A percentile compares a stretch with the other conserved stretches of the same genome.
Conservation (phyloP, 345 rosid genomes). For the Brassica rapa region DNA sequence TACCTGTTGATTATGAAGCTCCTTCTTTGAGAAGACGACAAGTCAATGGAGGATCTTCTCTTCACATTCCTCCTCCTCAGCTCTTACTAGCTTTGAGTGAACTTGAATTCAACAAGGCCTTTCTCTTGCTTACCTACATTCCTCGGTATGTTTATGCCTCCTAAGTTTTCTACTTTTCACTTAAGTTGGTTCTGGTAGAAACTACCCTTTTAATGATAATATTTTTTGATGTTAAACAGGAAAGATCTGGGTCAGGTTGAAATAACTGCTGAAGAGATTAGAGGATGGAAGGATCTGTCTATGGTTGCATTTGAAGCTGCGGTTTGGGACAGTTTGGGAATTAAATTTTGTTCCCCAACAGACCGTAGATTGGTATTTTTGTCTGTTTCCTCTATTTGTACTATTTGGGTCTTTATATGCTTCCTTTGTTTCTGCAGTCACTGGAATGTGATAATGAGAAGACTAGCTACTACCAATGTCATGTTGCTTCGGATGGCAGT, state of each 20-base stretch:
- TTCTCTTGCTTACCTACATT: background rate
- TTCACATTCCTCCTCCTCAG: conserved; percentile 42
- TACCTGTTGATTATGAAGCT: conserved; percentile 1
- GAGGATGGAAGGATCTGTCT: background rate
- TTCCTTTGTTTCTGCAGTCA: background rate
- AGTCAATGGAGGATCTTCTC: conserved; percentile 13
- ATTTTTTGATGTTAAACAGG: background rate
- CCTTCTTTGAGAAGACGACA: background rate
- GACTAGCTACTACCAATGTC: background rate
- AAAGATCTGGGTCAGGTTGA: background rate
- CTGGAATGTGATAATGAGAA: background rate
- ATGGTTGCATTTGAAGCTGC: conserved; percentile 35
- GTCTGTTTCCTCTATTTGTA: background rate
- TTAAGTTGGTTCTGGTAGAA: background rate
- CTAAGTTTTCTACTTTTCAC: background rate
- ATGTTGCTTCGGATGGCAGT: conserved; percentile 27
- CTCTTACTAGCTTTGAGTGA: conserved; percentile 51
- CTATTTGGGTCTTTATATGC: background rate
- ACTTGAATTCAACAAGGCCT: conserved; percentile 41
- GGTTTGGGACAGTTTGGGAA: background rate
- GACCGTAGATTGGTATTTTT: background rate
- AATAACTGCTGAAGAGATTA: background rate
- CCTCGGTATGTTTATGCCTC: background rate
- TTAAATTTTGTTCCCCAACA: background rate
- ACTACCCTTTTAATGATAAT: background rate